These are phyloP conservation scores for Cymodocea nodosa DNA, from an alignment of 116 monocot species.

Conservation along the genomic window DNA sequence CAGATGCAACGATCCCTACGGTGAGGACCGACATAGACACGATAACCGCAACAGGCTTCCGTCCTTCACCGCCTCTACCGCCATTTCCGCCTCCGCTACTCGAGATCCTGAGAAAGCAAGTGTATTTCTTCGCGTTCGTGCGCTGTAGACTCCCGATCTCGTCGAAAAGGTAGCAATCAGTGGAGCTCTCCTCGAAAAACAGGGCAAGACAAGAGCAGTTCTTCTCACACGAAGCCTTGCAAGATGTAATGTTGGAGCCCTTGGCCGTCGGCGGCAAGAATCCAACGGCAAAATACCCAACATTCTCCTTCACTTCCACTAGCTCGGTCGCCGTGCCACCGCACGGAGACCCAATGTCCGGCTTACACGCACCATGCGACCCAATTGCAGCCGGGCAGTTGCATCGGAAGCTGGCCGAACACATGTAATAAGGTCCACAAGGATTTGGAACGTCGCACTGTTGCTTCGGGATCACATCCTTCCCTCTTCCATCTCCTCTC, in stretches of 20 bases:
- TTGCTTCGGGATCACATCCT: slow-evolving; percentile 19
- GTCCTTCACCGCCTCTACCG: slow-evolving; percentile 1
- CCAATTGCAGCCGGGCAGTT: slow-evolving; percentile 39
- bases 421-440: slow-evolving; percentile 48
- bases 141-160: slow-evolving; percentile 55
- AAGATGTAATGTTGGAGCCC: slow-evolving; percentile 20
- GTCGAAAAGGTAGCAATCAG: slow-evolving; percentile 54
- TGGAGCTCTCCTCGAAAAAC: slow-evolving; percentile 28
- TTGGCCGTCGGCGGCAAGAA: slow-evolving; percentile 20
- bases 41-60: slow-evolving; percentile 10
- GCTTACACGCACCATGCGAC: slow-evolving; percentile 20
- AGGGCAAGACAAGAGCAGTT: slow-evolving; percentile 74
- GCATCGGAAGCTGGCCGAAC: slow-evolving; percentile 19
- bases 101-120: slow-evolving; percentile 27
- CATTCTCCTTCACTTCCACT: slow-evolving; percentile 26
- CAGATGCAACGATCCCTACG: slow-evolving; percentile 14
- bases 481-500: neutral
- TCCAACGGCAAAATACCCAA: slow-evolving; percentile 44
- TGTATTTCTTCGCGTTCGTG: slow-evolving; percentile 3
- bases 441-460: slow-evolving; percentile 33
- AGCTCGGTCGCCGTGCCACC: slow-evolving; percentile 13
- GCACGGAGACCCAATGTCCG: slow-evolving; percentile 25
- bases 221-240: slow-evolving; percentile 25
- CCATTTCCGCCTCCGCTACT: neutral
- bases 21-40: slow-evolving; percentile 6